Evolutionary conservation across 2,329 filamentous ascomycete genomes (phyloP), one percentile per base, ranked within the genome.

Genomic region (Penicillium sp.): DNA sequence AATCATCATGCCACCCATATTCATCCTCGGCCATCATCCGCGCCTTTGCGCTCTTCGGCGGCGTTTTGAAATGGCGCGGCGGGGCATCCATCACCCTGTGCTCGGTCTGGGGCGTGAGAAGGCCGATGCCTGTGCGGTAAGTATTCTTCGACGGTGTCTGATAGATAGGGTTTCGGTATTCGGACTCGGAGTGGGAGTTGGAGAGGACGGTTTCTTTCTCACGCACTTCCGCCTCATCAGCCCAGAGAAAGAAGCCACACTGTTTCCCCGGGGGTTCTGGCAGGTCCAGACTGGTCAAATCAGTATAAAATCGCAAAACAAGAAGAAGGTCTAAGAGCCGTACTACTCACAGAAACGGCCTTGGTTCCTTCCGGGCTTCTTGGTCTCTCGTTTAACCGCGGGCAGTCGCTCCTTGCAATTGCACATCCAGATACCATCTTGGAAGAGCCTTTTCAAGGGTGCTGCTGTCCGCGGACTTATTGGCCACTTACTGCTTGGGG

Each of bases 201-300:
- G 66, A 72, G 50, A 77, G 58, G 5, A 80, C 63, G 18, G 72
- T 71, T 9, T 64, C 64, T 48, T 74, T 72, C 60, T 79, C 77
- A 16, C 80, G 69, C n/a, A 67, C 52, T 52, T 77, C 72, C 11
- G 80, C 80, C 44, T 82, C 77, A 44, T 77, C 73, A 11, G 76
- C 72, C 80, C 80, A 84, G 0, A 84, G 69, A 47, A 83, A 84
- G 68, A 84, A 83, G 4, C 68, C 70, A 58, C 81, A 84, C 32
- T 72, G 67, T 37, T 73, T 66, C 2, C 66, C 58, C 42, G 71
- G 66, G 68, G 65, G 55, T 74, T 72, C 54, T 80, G 77, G 57
- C 80, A 84, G 3, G 74, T 77, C 54, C 80, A 81, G 62, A 83
- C 72, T 74, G 42, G 9, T 34, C 2, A 24, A 47, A 34, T 6